Evolutionary conservation across 2,329 filamentous ascomycete species (phyloP).

Genomic region (Fonsecaea pedrosoi): DNA sequence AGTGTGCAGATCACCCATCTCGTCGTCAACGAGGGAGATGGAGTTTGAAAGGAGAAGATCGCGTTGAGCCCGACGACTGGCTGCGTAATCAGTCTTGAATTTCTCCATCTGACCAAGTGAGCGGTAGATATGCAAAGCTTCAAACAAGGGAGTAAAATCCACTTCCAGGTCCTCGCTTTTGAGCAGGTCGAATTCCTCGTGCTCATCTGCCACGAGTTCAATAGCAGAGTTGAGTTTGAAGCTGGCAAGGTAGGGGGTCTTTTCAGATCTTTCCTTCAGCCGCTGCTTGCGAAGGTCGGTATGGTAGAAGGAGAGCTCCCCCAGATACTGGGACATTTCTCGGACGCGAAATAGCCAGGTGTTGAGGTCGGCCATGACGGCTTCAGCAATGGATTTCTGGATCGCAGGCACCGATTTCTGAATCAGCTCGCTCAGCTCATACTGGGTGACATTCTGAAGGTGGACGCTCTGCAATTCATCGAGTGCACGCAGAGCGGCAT

Average conservation of each 20-base stretch:
- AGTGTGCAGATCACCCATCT: slow-evolving; percentile 84
- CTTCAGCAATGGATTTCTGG: slow-evolving; percentile 90
- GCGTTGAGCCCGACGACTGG: slow-evolving; percentile 87
- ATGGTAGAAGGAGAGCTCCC: slow-evolving; percentile 95
- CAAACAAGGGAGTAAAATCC: slow-evolving; percentile 91
- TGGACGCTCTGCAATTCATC: slow-evolving; percentile 97
- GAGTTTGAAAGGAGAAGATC: slow-evolving; percentile 76
- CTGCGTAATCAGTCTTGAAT: slow-evolving; percentile 89
- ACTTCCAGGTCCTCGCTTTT: slow-evolving; percentile 95
- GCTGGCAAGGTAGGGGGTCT: slow-evolving; percentile 74
- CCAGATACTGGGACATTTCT: slow-evolving; percentile 93
- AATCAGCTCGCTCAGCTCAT: slow-evolving; percentile 93
- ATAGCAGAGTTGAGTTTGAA: slow-evolving; percentile 96
- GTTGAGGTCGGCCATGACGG: slow-evolving; percentile 95
- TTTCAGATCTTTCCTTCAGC: slow-evolving; percentile 81
- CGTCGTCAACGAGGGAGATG: slow-evolving; percentile 79
- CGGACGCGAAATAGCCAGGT: slow-evolving; percentile 95
- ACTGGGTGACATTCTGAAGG: slow-evolving; percentile 90
- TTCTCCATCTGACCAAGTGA: slow-evolving; percentile 90
- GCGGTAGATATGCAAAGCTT: slow-evolving; percentile 95
- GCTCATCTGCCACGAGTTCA: slow-evolving; percentile 92
- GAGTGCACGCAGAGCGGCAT: slow-evolving; percentile 88
- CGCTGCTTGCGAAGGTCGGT: slow-evolving; percentile 84
- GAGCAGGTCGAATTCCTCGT: slow-evolving; percentile 91
- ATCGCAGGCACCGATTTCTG: slow-evolving; percentile 94